Evolutionary conservation across 2,329 filamentous ascomycete species (phyloP).

Genomic region (Colletotrichum paranaense): DNA sequence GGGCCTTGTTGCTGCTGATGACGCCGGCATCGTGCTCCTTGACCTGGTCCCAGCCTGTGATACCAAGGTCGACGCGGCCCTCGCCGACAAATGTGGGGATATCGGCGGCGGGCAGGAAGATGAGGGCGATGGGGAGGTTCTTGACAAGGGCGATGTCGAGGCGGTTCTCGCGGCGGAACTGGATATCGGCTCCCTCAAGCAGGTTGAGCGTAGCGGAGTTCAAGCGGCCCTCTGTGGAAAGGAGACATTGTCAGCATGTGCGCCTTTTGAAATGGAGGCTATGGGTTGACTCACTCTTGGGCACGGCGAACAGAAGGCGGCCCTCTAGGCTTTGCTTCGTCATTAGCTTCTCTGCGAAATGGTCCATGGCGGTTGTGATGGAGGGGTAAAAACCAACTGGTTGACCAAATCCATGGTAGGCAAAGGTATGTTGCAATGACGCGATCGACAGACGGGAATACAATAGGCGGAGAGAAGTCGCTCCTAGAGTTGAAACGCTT

Average conservation of each 20-base stretch:
- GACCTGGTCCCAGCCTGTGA: constrained; percentile 93
- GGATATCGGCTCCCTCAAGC: constrained; percentile 92
- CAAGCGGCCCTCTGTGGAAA: constrained; percentile 83
- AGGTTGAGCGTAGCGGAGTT: constrained; percentile 90
- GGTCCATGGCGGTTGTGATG: constrained; percentile 15
- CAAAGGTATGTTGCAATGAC: constrained; percentile 15
- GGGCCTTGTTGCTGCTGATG: constrained; percentile 58
- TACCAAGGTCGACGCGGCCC: constrained; percentile 91
- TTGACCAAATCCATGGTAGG: constrained; percentile 64
- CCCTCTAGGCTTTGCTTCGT: constrained; percentile 78
- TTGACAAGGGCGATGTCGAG: constrained; percentile 98
- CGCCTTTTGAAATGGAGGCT: neutral
- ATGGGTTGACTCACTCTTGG: constrained; percentile 82
- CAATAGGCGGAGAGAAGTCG: neutral
- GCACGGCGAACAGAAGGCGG: constrained; percentile 94
- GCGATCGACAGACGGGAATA: neutral
- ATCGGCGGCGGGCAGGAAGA: constrained; percentile 96
- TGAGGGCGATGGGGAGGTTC: constrained; percentile 93
- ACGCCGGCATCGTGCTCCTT: constrained; percentile 84
- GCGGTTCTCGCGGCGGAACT: constrained; percentile 94
- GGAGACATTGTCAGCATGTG: constrained; percentile 38
- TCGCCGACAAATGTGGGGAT: constrained; percentile 98
- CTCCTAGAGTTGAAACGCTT: neutral
- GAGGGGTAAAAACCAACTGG: constrained; percentile 53
- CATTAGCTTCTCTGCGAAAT: constrained; percentile 33